Conservation (phyloP, 805 yeast species). For the Metschnikowia peoriensis region DNA sequence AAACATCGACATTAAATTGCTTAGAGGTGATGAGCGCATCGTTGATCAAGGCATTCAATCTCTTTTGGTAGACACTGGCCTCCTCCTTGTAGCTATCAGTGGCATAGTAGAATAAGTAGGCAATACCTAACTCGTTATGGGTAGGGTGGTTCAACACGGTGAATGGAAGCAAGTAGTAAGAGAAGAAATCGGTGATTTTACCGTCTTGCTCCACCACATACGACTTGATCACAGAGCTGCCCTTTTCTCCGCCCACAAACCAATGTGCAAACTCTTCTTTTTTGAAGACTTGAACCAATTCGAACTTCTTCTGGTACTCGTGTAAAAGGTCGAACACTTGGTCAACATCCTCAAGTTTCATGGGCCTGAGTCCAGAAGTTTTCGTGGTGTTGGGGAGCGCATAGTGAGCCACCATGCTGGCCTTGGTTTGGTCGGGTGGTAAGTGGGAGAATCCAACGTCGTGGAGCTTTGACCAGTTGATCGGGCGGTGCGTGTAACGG, state of each 20-base stretch:
- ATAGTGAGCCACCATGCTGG: conserved; percentile 62
- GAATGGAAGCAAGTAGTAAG: conserved; percentile 87
- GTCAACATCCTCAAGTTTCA: conserved; percentile 60
- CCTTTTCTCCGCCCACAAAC: conserved; percentile 54
- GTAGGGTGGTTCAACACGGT: conserved; percentile 66
- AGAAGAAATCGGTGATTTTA: conserved; percentile 80
- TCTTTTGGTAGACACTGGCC: conserved; percentile 47
- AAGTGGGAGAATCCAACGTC: conserved; percentile 88
- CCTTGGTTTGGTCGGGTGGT: conserved; percentile 67
- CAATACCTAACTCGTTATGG: conserved; percentile 73
- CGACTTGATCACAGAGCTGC: conserved; percentile 62
- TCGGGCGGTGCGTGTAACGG: conserved; percentile 89
- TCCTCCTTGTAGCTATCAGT: conserved; percentile 43
- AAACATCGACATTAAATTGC: conserved; percentile 72
- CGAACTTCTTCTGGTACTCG: conserved; percentile 66
- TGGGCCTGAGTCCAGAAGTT: conserved; percentile 54
- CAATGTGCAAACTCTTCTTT: conserved; percentile 78
- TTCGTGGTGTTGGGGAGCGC: conserved; percentile 53
- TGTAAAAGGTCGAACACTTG: conserved; percentile 58
- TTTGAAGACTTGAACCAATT: conserved; percentile 64
- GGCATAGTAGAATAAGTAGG: conserved; percentile 89
- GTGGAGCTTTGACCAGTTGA: conserved; percentile 85
- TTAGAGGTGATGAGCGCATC: conserved; percentile 81
- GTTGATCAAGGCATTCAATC: conserved; percentile 60
- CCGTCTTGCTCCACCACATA: conserved; percentile 74